phyloP scores from a whole-genome alignment of 352 stramenopile genomes.

The Globisporangium paddicum region DNA sequence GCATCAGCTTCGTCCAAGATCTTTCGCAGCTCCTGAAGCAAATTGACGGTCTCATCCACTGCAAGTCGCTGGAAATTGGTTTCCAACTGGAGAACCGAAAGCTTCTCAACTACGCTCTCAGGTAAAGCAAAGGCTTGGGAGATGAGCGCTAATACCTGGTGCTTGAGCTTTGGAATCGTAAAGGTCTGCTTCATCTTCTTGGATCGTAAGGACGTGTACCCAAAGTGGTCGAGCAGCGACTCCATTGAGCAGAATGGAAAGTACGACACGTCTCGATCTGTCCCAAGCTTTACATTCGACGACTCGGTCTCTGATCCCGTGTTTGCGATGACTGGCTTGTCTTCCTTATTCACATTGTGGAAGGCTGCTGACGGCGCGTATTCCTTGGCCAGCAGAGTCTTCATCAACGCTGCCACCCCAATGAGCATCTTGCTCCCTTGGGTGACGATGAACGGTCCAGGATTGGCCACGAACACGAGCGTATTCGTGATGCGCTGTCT shows the following conservation, averaged over 20 bases:
- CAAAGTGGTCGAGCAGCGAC: conserved; percentile 31
- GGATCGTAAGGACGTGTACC: conserved; percentile 15
- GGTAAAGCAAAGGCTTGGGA: neutral
- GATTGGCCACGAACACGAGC: conserved; percentile 10
- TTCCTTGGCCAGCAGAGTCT: neutral
- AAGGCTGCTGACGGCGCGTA: neutral
- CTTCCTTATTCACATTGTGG: neutral
- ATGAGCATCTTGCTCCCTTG: conserved; percentile 16
- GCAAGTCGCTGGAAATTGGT: conserved; percentile 5
- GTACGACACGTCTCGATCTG: conserved; percentile 10
- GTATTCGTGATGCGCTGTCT: conserved; percentile 1
- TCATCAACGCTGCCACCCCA: neutral
- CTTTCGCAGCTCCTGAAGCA: conserved; percentile 12
- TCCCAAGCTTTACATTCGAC: neutral
- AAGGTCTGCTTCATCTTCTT: conserved; percentile 32
- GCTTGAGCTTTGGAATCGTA: conserved; percentile 11
- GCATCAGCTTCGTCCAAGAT: conserved; percentile 20
- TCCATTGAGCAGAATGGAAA: conserved; percentile 28
- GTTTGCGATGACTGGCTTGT: neutral
- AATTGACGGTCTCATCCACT: neutral
- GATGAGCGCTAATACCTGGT: conserved; percentile 10
- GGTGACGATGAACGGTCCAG: conserved; percentile 11
- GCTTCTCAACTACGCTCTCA: neutral
- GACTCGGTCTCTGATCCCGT: neutral
- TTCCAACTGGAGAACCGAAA: conserved; percentile 22